Conservation (phyloP, 441 rosid genomes). For the Dalechampia spathulata region DNA sequence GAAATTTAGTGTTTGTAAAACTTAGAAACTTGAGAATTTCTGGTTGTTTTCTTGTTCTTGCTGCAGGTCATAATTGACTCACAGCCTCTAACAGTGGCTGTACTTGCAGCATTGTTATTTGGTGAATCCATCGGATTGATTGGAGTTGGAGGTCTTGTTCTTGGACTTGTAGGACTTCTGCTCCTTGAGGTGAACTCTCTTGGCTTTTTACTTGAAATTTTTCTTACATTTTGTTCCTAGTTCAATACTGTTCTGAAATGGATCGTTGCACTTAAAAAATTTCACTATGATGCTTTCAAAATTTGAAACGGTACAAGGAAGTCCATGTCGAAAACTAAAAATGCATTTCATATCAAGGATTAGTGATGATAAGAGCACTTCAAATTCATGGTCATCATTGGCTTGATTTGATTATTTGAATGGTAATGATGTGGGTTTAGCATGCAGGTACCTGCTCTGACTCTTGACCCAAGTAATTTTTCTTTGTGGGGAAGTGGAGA, state of each 20-base stretch:
- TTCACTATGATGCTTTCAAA: too few species aligned
- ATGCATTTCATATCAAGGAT: too few species aligned
- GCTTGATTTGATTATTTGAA: not conserved
- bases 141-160: slow-evolving; percentile 73
- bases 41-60: not conserved
- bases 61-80: slow-evolving; percentile 89
- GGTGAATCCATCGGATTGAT: slow-evolving; percentile 78
- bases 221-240: too few species aligned
- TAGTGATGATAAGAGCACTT: not conserved
- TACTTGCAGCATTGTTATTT: slow-evolving; percentile 73
- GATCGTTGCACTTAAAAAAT: too few species aligned
- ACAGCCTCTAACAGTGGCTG: slow-evolving; percentile 83
- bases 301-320: too few species aligned
- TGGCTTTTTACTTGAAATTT: too few species aligned
- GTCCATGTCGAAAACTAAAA: too few species aligned
- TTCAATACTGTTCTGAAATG: too few species aligned
- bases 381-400: not conserved
- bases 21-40: too few species aligned
- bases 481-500: slow-evolving; percentile 94
- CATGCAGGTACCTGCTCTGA: slow-evolving; percentile 61
- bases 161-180: slow-evolving; percentile 79
- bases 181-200: slow-evolving; percentile 70
- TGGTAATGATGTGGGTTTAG: not conserved
- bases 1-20: not conserved
- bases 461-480: slow-evolving; percentile 40